Evolutionary conservation across 2,329 filamentous ascomycete genomes (phyloP).

Genomic region (Phaeosphaeriaceae sp.): DNA sequence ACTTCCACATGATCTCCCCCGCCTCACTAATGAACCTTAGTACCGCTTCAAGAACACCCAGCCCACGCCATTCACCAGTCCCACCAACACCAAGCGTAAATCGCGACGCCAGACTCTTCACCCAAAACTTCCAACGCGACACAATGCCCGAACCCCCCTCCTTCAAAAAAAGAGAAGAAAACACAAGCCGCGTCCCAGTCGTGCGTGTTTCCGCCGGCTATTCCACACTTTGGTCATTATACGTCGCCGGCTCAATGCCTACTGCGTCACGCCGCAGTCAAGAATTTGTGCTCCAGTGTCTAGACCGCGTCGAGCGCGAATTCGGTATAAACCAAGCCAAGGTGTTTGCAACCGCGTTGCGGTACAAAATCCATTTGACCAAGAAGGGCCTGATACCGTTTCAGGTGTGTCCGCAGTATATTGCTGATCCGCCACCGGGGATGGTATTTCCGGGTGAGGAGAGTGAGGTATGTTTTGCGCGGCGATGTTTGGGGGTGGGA

Average conservation of each 20-base stretch:
- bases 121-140: conserved; percentile 30
- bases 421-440: conserved; percentile 10
- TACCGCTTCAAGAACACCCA: neutral
- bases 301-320: conserved; percentile 67
- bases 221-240: conserved; percentile 41
- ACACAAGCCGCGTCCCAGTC: conserved; percentile 33
- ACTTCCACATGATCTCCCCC: neutral
- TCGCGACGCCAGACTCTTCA: conserved; percentile 18
- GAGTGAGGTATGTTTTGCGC: neutral
- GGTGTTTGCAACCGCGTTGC: conserved; percentile 33
- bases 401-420: conserved; percentile 17
- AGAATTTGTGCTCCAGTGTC: conserved; percentile 44
- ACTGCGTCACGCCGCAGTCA: conserved; percentile 31
- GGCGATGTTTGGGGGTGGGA: neutral
- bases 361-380: conserved; percentile 25
- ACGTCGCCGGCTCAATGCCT: conserved; percentile 37
- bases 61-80: conserved; percentile 1
- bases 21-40: no score
- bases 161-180: conserved; percentile 1
- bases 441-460: neutral
- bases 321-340: conserved; percentile 44
- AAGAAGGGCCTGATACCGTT: conserved; percentile 2
- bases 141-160: neutral
- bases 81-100: no score
- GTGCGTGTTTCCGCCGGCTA: conserved; percentile 41